These are phyloP conservation scores for Cutaneotrichosporon arboriforme DNA, from an alignment of 1,284 basidiomycete genomes.

Conservation along the genomic window DNA sequence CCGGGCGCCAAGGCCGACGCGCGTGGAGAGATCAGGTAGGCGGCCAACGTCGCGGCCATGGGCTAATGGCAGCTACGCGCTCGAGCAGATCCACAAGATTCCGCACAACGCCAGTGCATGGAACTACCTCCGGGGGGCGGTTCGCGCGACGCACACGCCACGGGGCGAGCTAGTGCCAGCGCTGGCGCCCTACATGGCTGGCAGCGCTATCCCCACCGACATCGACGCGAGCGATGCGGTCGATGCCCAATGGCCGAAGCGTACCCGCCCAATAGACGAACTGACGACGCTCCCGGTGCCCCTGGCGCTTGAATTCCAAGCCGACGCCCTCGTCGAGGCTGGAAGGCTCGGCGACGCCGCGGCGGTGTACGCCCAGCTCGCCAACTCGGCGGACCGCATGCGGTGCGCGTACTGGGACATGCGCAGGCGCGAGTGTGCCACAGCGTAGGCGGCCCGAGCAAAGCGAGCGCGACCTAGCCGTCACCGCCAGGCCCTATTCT, in stretches of 20 bases:
- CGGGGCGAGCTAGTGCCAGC: constrained; percentile 58
- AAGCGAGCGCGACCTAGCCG: no score
- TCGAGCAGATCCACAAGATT: constrained; percentile 73
- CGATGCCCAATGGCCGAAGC: constrained; percentile 27
- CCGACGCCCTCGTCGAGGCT: constrained; percentile 65
- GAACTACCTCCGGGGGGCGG: constrained; percentile 78
- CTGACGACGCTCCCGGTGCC: constrained; percentile 68
- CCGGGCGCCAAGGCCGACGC: constrained; percentile 50
- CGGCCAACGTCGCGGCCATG: no score
- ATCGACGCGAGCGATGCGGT: constrained; percentile 22
- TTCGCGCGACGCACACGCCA: constrained; percentile 39
- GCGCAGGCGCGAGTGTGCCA: constrained; percentile 23
- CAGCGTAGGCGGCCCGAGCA: constrained; percentile 9
- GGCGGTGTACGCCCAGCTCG: constrained; percentile 67
- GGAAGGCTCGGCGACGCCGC: constrained; percentile 50
- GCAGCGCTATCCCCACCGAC: constrained; percentile 13
- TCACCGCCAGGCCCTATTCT: no score
- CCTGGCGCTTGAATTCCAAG: constrained; percentile 77
- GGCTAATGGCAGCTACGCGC: constrained; percentile 52
- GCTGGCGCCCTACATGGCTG: constrained; percentile 59
- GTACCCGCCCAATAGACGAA: constrained; percentile 53
- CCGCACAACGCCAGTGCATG: constrained; percentile 89
- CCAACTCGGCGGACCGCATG: constrained; percentile 66
- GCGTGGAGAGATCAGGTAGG: constrained; percentile 22
- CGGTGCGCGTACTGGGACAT: constrained; percentile 50